Evolutionary conservation across 2,329 filamentous ascomycete genomes (phyloP).

Genomic region (Monosporascus sp.): DNA sequence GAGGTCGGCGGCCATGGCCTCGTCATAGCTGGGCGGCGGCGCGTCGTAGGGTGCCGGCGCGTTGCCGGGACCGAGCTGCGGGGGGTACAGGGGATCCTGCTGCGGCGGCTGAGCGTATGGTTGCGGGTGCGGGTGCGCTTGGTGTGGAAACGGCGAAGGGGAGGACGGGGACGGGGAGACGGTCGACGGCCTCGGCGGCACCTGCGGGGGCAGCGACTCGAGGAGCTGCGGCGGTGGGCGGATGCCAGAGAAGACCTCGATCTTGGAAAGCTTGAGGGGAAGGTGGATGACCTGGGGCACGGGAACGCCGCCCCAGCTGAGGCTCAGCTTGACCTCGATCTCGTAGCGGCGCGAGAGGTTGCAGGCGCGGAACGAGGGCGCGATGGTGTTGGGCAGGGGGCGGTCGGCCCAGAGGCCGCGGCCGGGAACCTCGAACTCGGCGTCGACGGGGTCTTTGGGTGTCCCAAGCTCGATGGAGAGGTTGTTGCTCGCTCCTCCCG

Average conservation of each 20-base stretch:
- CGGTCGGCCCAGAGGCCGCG: slow-evolving; percentile 62
- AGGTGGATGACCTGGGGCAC: slow-evolving; percentile 69
- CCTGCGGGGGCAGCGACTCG: slow-evolving; percentile 31
- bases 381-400: slow-evolving; percentile 76
- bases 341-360: slow-evolving; percentile 80
- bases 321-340: slow-evolving; percentile 72
- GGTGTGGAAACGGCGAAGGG: slow-evolving; percentile 7
- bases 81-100: slow-evolving; percentile 51
- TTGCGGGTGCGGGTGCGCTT: slow-evolving; percentile 7
- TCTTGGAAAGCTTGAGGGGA: slow-evolving; percentile 66
- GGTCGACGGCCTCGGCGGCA: slow-evolving; percentile 25
- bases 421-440: slow-evolving; percentile 64
- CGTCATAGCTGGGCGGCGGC: slow-evolving; percentile 91
- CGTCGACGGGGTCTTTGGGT: slow-evolving; percentile 51
- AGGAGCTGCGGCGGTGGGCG: slow-evolving; percentile 72
- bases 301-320: slow-evolving; percentile 57
- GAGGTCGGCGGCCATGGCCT: slow-evolving; percentile 76
- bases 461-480: slow-evolving; percentile 66
- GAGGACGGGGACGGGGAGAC: slow-evolving; percentile 34
- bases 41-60: slow-evolving; percentile 54
- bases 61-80: slow-evolving; percentile 44
- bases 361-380: slow-evolving; percentile 82
- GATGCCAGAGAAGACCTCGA: slow-evolving; percentile 85
- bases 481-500: slow-evolving; percentile 41
- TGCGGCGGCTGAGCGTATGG: slow-evolving; percentile 10